Base-by-base conservation (phyloP, 805 yeast species). In the Candida krabiensis region DNA sequence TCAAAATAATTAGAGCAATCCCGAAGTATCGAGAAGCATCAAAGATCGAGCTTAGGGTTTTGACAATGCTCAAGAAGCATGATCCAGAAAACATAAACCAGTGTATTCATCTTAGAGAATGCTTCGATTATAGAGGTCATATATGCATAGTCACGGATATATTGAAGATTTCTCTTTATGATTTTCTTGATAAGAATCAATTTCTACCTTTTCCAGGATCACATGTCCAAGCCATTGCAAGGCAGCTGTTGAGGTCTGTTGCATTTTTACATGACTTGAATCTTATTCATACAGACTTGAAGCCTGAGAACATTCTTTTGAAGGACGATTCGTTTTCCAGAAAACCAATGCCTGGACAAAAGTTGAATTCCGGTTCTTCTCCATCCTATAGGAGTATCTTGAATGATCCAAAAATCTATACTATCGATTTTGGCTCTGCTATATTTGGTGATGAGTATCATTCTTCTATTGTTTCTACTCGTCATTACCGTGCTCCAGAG, bases 401-500 rank as follows among this genome's bases (percentile, higher is more conserved):
- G 46, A 74, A 72, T 33, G 80, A 86, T 57, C 95, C 98, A 2
- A 73, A 79, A 44, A 86, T 93, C 38, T 89, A 87, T 58, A 77
- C 91, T 19, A 93, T 93, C 44, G 99, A 93, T 65, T 93, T 93
- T 63, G 99, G 99, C n/a, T 81, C 93, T 27, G 96, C 99, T 0
- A 81, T 95, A 4, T 93, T 93, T 55, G 77, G 86, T 51, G 95
- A 90, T 62, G 98, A 93, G 64, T 89, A 86, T 58, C 99, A 93
- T 68, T 81, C 95, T 3, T 79, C 85, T 15, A 80, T 93, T 12
- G 96, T 93, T 9, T 86, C 96, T 6, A 93, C 99, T 2, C 73
- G 99, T 34, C 99, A 93, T 62, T 93, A 93, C 61, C 70, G 99
- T 37, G 99, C 99, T 0, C 99, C 99, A 0, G 99, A 93, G 60